Conservation (phyloP, 805 yeast genomes). For the Candida vartiovaarae region DNA sequence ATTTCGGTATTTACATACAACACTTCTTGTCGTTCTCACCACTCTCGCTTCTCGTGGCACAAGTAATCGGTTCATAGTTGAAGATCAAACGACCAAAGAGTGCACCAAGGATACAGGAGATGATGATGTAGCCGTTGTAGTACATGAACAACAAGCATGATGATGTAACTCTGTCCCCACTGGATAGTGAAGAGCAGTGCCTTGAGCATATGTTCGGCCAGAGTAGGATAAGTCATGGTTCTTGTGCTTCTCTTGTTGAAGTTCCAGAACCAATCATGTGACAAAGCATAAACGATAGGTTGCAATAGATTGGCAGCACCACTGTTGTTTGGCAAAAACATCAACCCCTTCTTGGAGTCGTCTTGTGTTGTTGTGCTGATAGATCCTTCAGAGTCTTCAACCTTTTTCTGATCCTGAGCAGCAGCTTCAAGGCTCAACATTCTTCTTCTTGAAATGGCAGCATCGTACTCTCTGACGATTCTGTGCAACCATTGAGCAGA, state of each 20-base stretch:
- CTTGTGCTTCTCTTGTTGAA: not conserved
- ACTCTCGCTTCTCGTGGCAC: slow-evolving; percentile 21
- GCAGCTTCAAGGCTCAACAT: not conserved
- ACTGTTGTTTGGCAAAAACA: slow-evolving; percentile 13
- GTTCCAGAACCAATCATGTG: slow-evolving; percentile 24
- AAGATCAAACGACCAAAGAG: slow-evolving; percentile 50
- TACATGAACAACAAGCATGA: slow-evolving; percentile 73
- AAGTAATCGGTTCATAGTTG: slow-evolving; percentile 36
- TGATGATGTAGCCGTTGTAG: slow-evolving; percentile 62
- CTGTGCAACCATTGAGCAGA: slow-evolving; percentile 53
- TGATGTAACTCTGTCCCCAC: slow-evolving; percentile 57
- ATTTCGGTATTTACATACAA: slow-evolving; percentile 20
- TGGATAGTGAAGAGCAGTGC: slow-evolving; percentile 45
- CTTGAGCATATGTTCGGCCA: slow-evolving; percentile 46
- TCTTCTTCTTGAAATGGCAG: slow-evolving; percentile 28
- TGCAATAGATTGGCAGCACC: slow-evolving; percentile 9
- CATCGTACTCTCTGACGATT: slow-evolving; percentile 44
- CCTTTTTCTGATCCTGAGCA: not conserved
- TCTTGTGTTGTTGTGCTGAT: slow-evolving; percentile 4
- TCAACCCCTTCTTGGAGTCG: slow-evolving; percentile 7
- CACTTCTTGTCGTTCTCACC: slow-evolving; percentile 28
- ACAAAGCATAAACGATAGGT: slow-evolving; percentile 21
- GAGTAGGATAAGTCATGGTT: slow-evolving; percentile 29
- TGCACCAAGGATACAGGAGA: slow-evolving; percentile 57
- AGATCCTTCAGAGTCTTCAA: slow-evolving; percentile 1